Evolutionary conservation across 23 red algal species (phyloP), one percentile per base, ranked within the genome.

Genomic region (Gracilaria domingensis): DNA sequence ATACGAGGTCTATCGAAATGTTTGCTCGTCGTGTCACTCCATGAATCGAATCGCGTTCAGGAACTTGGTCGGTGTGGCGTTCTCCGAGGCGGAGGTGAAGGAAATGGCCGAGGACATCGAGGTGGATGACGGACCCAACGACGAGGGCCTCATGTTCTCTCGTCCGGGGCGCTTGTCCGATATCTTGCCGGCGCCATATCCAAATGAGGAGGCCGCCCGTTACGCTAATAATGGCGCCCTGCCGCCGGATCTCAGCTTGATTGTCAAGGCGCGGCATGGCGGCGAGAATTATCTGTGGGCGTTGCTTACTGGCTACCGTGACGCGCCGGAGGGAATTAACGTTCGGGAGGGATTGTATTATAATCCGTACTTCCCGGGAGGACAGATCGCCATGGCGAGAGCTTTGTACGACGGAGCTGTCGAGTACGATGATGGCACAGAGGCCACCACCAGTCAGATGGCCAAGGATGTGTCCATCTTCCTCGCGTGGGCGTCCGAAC

Each of bases 211-310:
- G 89, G 94, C 94, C 36, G 97, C 97, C 49, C 92, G 97, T 29
- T 99, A 99, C 82, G 97, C 97, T 47, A 99, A 99, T 70, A 99
- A 96, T 76, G 97, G 97, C 39, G 97, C 97, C 0, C 71, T 99
- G 42, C 97, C 97, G 33, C 97, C 97, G 11, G 97, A 99, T 94
- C 97, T 99, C 16, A 95, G 91, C 37, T 60, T 95, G 39, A 96
- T 99, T 81, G 56, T 71, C 90, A 99, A 99, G 88, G 97, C 97
- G 39, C 84, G 97, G 11, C 91, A 99, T 40, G 94, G 93, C 49
- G 95, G 92, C 32, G 94, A 89, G 62, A 93, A 99, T 51, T 99
- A 99, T 71, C 56, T 99, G 18, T 99, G 95, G 88, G 93, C 97
- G 39, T 76, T 99, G 39, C 84, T 99, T 21, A 99, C 97, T 23